These are phyloP conservation scores for Gardenia jasminoides DNA, from an alignment of 257 asterid genomes.

Conservation along the genomic window DNA sequence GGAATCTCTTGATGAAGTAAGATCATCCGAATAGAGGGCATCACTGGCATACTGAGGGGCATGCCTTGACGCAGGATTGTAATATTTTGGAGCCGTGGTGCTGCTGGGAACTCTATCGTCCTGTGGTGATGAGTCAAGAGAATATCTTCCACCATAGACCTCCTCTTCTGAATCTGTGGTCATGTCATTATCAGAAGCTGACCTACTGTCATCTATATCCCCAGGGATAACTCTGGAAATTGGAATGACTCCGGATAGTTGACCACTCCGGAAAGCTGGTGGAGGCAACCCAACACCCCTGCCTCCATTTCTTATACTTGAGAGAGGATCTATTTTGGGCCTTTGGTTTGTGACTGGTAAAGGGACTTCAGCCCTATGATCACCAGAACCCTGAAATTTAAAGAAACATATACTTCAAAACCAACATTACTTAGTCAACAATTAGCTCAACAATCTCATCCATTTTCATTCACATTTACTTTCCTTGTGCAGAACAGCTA, in stretches of 20 bases:
- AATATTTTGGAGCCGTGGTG: conserved; percentile 25
- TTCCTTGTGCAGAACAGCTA: not conserved
- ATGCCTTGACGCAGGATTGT: conserved; percentile 24
- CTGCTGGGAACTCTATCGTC: conserved; percentile 37
- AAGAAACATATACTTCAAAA: not conserved
- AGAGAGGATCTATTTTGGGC: conserved; percentile 33
- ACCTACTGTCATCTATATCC: conserved; percentile 32
- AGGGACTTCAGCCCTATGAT: conserved; percentile 30
- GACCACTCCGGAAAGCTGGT: conserved; percentile 38
- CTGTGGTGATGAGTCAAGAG: conserved; percentile 47
- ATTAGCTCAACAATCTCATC: not conserved
- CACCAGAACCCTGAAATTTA: conserved; percentile 35
- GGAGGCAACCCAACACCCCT: conserved; percentile 43
- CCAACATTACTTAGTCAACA: not conserved
- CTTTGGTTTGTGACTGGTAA: conserved; percentile 29
- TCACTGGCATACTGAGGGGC: conserved; percentile 41
- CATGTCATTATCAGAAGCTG: conserved; percentile 45
- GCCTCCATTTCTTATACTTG: conserved; percentile 29
- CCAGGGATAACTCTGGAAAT: conserved; percentile 35
- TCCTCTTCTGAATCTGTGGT: conserved; percentile 43
- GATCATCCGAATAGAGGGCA: conserved; percentile 40
- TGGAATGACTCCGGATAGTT: conserved; percentile 41
- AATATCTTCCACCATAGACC: conserved; percentile 39
- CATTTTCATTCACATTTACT: not conserved
- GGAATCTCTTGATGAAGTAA: conserved; percentile 46